Conservation (phyloP, 2,329 filamentous ascomycete genomes). For the Catunica adiposa region DNA sequence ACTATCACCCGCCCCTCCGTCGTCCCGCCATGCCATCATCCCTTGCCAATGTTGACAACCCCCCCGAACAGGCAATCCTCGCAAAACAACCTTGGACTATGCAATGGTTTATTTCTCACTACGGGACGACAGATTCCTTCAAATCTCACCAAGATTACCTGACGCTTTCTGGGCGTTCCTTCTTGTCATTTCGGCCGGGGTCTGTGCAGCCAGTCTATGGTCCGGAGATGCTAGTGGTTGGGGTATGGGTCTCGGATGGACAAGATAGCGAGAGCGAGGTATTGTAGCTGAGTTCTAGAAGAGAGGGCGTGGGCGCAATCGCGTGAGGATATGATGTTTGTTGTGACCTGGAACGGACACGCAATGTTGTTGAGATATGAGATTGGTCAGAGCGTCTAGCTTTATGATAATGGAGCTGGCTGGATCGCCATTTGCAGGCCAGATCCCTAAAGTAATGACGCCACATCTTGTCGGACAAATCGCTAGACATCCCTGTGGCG, state of each 20-base stretch:
- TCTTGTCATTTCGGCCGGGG: neutral
- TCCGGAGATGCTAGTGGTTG: neutral
- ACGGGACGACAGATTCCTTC: neutral
- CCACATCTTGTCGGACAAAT: no score
- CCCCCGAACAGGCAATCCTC: neutral
- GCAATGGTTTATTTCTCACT: neutral
- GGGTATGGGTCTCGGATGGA: neutral
- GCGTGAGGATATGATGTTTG: no score
- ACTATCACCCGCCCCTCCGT: constrained; percentile 4
- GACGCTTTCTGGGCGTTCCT: constrained; percentile 1
- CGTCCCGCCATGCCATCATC: neutral
- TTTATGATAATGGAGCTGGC: neutral
- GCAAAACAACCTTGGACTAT: neutral
- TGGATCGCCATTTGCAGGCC: neutral
- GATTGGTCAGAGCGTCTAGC: neutral
- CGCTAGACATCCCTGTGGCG: neutral
- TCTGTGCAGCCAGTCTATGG: neutral
- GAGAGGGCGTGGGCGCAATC: no score
- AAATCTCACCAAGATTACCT: neutral
- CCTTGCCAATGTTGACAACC: neutral
- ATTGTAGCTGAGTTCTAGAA: neutral
- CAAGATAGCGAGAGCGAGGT: neutral
- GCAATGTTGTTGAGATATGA: neutral
- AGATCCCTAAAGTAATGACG: neutral
- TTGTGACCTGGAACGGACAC: neutral